phyloP scores from a whole-genome alignment of 352 stramenopile species.

The Globisporangium irregulare region DNA sequence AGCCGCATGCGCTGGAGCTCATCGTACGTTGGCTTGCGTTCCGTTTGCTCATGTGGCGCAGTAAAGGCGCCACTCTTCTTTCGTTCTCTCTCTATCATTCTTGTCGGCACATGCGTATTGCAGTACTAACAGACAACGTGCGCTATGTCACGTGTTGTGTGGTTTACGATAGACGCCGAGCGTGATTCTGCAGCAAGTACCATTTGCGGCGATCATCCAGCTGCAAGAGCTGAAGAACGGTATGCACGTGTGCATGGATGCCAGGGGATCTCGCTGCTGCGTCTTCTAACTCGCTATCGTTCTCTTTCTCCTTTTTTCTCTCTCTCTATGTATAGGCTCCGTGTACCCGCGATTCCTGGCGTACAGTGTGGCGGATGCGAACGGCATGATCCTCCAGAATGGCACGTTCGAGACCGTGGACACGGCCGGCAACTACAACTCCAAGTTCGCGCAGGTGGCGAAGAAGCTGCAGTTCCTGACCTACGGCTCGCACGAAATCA shows the following conservation, averaged over 20 bases:
- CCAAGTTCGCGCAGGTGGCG: slow-evolving; percentile 32
- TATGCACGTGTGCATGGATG: slow-evolving; percentile 14
- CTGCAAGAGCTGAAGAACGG: slow-evolving; percentile 75
- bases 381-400: slow-evolving; percentile 50
- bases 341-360: slow-evolving; percentile 63
- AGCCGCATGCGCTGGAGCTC: slow-evolving; percentile 7
- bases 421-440: slow-evolving; percentile 58
- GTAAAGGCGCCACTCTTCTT: background rate
- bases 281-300: background rate
- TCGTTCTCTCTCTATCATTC: background rate
- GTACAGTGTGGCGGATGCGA: slow-evolving; percentile 53
- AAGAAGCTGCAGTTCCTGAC: slow-evolving; percentile 44
- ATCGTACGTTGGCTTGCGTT: slow-evolving; percentile 2
- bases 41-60: background rate
- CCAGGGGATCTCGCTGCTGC: background rate
- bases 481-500: slow-evolving; percentile 52
- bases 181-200: slow-evolving; percentile 71
- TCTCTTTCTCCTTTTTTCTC: slow-evolving; percentile 3
- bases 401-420: slow-evolving; percentile 66
- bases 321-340: slow-evolving; percentile 32
- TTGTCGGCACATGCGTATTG: background rate
- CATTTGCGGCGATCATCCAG: slow-evolving; percentile 63
- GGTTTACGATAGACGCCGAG: slow-evolving; percentile 38
- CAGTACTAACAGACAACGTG: background rate
- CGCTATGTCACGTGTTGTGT: background rate